Conservation (phyloP, 768 basidiomycete species). For the Phlebiopsis flavidoalba region DNA sequence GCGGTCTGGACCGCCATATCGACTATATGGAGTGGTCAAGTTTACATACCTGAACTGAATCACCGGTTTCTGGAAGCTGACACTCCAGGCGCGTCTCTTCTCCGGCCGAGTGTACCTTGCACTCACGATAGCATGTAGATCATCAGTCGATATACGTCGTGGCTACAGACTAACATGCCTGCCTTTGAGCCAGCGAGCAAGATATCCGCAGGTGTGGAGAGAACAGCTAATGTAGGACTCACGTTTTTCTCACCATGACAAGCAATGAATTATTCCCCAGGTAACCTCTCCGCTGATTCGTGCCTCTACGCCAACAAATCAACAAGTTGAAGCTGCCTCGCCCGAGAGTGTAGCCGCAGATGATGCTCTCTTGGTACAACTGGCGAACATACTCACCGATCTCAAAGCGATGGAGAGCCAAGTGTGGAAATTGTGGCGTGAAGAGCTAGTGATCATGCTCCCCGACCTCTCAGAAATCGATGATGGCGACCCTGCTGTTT, state of each 20-base stretch:
- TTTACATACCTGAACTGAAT: slow-evolving; percentile 78
- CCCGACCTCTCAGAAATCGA: slow-evolving; percentile 35
- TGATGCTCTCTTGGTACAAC: slow-evolving; percentile 61
- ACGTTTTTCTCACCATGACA: background rate
- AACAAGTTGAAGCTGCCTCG: slow-evolving; percentile 41
- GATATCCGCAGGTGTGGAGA: slow-evolving; percentile 27
- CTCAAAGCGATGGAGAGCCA: slow-evolving; percentile 52
- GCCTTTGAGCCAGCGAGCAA: slow-evolving; percentile 33
- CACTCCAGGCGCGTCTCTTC: slow-evolving; percentile 63
- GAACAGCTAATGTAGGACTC: background rate
- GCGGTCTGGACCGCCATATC: slow-evolving; percentile 69
- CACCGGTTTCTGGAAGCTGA: slow-evolving; percentile 89
- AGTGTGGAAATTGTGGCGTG: slow-evolving; percentile 56
- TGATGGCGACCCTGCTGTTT: slow-evolving; percentile 28
- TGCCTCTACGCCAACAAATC: slow-evolving; percentile 44
- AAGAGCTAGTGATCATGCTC: slow-evolving; percentile 59
- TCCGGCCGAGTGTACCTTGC: no score
- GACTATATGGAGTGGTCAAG: slow-evolving; percentile 81
- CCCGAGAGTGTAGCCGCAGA: slow-evolving; percentile 56
- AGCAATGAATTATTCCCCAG: background rate
- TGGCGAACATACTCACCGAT: slow-evolving; percentile 64
- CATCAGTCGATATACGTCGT: slow-evolving; percentile 70
- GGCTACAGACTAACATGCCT: slow-evolving; percentile 61
- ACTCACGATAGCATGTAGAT: slow-evolving; percentile 41
- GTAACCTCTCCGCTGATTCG: slow-evolving; percentile 29